Evolutionary conservation across 2,329 filamentous ascomycete species (phyloP).

Genomic region (Neocucurbitaria cava): DNA sequence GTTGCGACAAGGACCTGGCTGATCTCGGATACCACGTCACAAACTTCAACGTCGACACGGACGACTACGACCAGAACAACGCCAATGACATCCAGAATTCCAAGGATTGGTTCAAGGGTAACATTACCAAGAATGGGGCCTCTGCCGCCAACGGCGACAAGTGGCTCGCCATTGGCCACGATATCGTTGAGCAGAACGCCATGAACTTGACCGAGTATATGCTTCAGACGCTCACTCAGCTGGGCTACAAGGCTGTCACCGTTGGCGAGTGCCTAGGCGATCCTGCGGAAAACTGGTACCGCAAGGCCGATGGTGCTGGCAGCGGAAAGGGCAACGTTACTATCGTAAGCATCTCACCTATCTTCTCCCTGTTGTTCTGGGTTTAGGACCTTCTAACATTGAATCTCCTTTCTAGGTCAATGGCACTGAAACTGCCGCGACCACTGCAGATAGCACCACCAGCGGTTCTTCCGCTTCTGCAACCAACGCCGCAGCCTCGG

Average conservation of each 20-base stretch:
- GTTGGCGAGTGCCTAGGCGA: conserved; percentile 58
- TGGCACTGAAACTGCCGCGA: too few relatives aligned
- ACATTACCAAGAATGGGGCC: conserved; percentile 46
- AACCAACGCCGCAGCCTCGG: too few relatives aligned
- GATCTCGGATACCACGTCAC: conserved; percentile 65
- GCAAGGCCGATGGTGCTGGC: conserved; percentile 47
- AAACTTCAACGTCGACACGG: conserved; percentile 67
- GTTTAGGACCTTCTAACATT: too few relatives aligned
- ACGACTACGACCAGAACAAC: conserved; percentile 65
- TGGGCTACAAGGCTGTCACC: conserved; percentile 55
- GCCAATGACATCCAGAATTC: conserved; percentile 59
- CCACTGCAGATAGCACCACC: too few relatives aligned
- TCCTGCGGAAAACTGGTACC: conserved; percentile 57
- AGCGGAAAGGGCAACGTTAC: not conserved
- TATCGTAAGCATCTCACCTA: too few relatives aligned
- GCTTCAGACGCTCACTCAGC: conserved; percentile 48
- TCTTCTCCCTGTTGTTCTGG: too few relatives aligned
- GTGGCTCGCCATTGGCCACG: conserved; percentile 63
- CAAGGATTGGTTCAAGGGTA: conserved; percentile 60
- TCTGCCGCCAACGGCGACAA: conserved; percentile 30
- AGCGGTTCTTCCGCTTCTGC: too few relatives aligned
- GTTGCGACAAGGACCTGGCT: conserved; percentile 47
- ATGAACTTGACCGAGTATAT: conserved; percentile 54
- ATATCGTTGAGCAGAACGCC: conserved; percentile 56
- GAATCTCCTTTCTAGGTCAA: too few relatives aligned